These are phyloP conservation scores for Clonostachys chloroleuca DNA, from an alignment of 2,329 filamentous ascomycete species.

Conservation along the genomic window DNA sequence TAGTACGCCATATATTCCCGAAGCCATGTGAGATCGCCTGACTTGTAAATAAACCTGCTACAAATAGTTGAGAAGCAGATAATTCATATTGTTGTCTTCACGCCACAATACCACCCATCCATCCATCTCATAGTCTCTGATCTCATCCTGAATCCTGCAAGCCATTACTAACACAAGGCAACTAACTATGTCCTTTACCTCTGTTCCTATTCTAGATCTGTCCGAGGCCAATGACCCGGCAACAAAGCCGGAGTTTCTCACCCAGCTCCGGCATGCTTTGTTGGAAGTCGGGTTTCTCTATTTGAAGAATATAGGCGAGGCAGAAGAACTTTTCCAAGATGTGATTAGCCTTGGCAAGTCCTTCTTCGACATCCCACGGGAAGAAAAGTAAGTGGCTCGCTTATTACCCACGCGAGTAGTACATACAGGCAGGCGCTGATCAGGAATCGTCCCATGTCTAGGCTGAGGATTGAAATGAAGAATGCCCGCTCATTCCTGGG, in stretches of 20 bases:
- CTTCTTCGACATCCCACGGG: constrained; percentile 73
- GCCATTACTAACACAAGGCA: constrained; percentile 13
- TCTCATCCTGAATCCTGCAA: too few relatives aligned
- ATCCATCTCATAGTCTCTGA: too few relatives aligned
- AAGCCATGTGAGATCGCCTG: too few relatives aligned
- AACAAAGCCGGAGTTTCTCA: constrained; percentile 70
- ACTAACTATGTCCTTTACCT: constrained; percentile 58
- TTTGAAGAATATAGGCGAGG: constrained; percentile 73
- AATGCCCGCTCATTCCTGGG: constrained; percentile 69
- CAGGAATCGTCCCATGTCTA: constrained; percentile 13
- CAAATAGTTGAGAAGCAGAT: too few relatives aligned
- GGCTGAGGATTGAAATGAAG: constrained; percentile 67
- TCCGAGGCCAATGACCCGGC: constrained; percentile 56
- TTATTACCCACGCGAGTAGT: not conserved
- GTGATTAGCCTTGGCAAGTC: constrained; percentile 64
- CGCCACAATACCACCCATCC: too few relatives aligned
- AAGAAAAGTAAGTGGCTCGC: constrained; percentile 60
- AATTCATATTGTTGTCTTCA: too few relatives aligned
- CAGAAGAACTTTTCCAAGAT: constrained; percentile 56
- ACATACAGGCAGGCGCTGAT: not conserved
- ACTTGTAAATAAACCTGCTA: too few relatives aligned
- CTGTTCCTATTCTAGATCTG: constrained; percentile 75
- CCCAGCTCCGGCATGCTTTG: constrained; percentile 67
- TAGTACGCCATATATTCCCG: too few relatives aligned
- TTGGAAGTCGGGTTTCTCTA: constrained; percentile 89